phyloP scores from a whole-genome alignment of 2,329 filamentous ascomycete genomes.

The Colletotrichum aenigma region DNA sequence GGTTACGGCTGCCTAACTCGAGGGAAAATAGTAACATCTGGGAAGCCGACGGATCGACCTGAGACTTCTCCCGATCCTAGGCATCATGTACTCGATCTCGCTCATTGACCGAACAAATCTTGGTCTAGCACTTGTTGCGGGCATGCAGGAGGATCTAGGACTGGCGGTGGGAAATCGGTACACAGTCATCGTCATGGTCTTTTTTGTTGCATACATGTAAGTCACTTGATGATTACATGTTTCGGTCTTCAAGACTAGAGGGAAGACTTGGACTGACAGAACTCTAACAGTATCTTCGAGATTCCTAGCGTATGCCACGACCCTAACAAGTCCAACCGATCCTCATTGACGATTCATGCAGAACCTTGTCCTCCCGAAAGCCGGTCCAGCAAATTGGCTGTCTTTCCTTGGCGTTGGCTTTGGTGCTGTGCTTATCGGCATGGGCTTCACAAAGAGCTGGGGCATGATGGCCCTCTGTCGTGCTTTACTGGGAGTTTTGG shows the following conservation, averaged over 20 bases:
- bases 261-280: neutral
- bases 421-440: slow-evolving; percentile 28
- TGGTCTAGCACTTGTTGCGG: slow-evolving; percentile 19
- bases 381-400: slow-evolving; percentile 29
- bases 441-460: slow-evolving; percentile 34
- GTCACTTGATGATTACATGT: neutral
- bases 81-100: slow-evolving; percentile 22
- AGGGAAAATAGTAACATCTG: no score
- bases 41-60: slow-evolving; percentile 28
- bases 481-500: slow-evolving; percentile 22
- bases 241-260: neutral
- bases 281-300: slow-evolving; percentile 15
- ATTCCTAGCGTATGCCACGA: slow-evolving; percentile 17
- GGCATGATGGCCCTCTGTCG: slow-evolving; percentile 28
- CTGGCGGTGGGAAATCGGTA: slow-evolving; percentile 19
- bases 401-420: slow-evolving; percentile 28
- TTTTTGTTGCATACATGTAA: slow-evolving; percentile 27
- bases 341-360: neutral
- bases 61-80: slow-evolving; percentile 40
- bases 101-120: slow-evolving; percentile 23
- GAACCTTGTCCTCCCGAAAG: slow-evolving; percentile 30
- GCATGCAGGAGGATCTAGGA: slow-evolving; percentile 18
- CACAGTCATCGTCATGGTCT: slow-evolving; percentile 21
- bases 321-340: neutral
- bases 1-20: neutral